Evolutionary conservation across 257 asterid species (phyloP).

Genomic region (Fraxinus quadrangulata): DNA sequence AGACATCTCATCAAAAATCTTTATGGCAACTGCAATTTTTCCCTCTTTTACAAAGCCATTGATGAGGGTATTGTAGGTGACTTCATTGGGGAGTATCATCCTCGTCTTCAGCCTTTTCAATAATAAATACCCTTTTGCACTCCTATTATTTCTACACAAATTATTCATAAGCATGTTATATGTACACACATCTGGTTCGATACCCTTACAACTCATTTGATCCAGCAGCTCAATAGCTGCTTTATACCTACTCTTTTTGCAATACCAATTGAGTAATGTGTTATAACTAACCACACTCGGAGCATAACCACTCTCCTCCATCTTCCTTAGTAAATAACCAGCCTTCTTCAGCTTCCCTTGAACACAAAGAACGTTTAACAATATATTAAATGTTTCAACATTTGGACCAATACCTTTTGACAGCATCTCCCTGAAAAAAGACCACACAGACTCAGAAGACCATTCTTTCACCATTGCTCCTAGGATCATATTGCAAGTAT

Average conservation of each 20-base stretch:
- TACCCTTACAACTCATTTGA: constrained; percentile 72
- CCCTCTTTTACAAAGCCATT: constrained; percentile 84
- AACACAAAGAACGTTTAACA: constrained; percentile 66
- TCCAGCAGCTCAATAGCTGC: constrained; percentile 69
- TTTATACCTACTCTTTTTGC: constrained; percentile 77
- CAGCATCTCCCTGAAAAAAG: constrained; percentile 72
- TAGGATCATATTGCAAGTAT: constrained; percentile 79
- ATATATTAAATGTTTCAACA: constrained; percentile 68
- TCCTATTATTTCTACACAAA: constrained; percentile 63
- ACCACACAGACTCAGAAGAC: constrained; percentile 59
- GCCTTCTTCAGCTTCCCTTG: constrained; percentile 77
- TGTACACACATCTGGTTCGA: constrained; percentile 72
- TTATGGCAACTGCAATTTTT: constrained; percentile 59
- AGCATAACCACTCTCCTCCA: constrained; percentile 92
- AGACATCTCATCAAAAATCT: constrained; percentile 68
- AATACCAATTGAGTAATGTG: constrained; percentile 76
- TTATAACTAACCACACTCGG: constrained; percentile 82
- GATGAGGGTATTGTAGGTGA: constrained; percentile 82
- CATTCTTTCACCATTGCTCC: constrained; percentile 48
- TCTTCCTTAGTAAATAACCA: constrained; percentile 56
- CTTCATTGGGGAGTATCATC: constrained; percentile 66
- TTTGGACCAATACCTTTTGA: constrained; percentile 60
- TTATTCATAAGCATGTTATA: constrained; percentile 76
- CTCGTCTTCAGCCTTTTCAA: constrained; percentile 69
- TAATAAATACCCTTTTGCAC: constrained; percentile 75